Percentiles rank a stretch among this genome's conserved stretches.
These are phyloP conservation scores for Mycosarcoma maydis DNA, from an alignment of 1,284 basidiomycete species.

Conservation along the genomic window DNA sequence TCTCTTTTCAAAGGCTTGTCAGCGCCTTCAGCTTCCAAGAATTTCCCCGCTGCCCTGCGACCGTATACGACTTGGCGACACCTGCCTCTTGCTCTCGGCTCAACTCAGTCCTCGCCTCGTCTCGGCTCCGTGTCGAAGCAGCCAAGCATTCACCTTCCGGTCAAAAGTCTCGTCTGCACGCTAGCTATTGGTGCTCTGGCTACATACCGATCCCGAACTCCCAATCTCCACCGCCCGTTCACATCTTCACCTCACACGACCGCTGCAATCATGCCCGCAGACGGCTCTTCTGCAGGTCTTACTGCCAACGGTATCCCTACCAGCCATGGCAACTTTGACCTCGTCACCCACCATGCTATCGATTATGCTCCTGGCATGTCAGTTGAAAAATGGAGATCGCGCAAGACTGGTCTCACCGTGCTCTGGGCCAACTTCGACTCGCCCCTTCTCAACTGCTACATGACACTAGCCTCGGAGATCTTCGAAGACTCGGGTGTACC, in stretches of 20 bases:
- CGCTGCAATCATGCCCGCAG: conserved; percentile 29
- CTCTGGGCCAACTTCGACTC: conserved; percentile 73
- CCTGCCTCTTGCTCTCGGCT: background rate
- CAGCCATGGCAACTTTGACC: conserved; percentile 77
- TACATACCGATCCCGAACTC: conserved; percentile 6
- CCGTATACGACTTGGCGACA: conserved; percentile 7
- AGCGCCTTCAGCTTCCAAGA: conserved; percentile 13
- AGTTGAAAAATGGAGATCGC: conserved; percentile 85
- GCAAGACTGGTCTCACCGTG: conserved; percentile 77
- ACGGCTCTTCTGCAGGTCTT: conserved; percentile 10
- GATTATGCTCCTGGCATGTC: conserved; percentile 77
- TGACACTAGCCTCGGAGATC: conserved; percentile 89
- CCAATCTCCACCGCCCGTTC: conserved; percentile 10
- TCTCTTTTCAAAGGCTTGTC: conserved; percentile 25
- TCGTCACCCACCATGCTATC: conserved; percentile 77
- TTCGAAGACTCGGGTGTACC: conserved; percentile 70
- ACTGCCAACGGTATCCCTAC: conserved; percentile 15
- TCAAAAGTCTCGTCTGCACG: conserved; percentile 1
- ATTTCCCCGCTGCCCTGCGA: conserved; percentile 15
- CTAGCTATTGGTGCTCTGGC: conserved; percentile 14
- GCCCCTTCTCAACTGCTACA: conserved; percentile 90
- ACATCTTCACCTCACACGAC: background rate
- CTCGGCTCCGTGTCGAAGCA: too few species aligned
- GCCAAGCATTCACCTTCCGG: conserved; percentile 15
- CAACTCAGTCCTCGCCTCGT: background rate